Evolutionary conservation across 805 yeast genomes (phyloP).

Genomic region (Kodamaea neixiangensis): DNA sequence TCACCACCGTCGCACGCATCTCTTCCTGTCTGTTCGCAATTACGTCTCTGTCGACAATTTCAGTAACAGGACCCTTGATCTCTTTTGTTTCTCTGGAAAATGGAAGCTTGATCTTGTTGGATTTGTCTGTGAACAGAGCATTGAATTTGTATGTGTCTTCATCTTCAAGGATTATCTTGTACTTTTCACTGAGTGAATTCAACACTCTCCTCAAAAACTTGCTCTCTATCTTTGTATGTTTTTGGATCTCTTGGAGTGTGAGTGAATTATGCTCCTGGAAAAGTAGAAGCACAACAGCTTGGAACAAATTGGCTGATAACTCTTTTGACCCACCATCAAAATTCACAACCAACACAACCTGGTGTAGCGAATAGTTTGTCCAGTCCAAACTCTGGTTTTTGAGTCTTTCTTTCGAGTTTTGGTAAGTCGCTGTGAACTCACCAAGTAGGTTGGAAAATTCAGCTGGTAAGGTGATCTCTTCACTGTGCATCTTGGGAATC

Average conservation of each 20-base stretch:
- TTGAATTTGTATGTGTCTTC: slow-evolving; percentile 22
- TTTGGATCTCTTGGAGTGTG: slow-evolving; percentile 22
- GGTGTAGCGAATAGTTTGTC: slow-evolving; percentile 44
- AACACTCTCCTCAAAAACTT: slow-evolving; percentile 32
- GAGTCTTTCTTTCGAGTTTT: slow-evolving; percentile 20
- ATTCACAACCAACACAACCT: slow-evolving; percentile 31
- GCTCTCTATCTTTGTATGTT: slow-evolving; percentile 33
- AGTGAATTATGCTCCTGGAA: slow-evolving; percentile 33
- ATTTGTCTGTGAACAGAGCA: slow-evolving; percentile 27
- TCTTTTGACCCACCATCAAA: slow-evolving; percentile 36
- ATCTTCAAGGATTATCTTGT: slow-evolving; percentile 24
- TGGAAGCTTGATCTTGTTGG: slow-evolving; percentile 31
- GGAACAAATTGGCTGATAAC: slow-evolving; percentile 42
- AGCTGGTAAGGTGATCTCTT: slow-evolving; percentile 23
- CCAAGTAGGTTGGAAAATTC: slow-evolving; percentile 19
- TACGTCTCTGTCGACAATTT: slow-evolving; percentile 11
- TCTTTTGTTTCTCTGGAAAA: slow-evolving; percentile 19
- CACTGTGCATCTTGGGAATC: slow-evolving; percentile 26
- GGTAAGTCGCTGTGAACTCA: slow-evolving; percentile 24
- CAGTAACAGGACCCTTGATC: slow-evolving; percentile 7
- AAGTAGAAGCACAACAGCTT: slow-evolving; percentile 41
- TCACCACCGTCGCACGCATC: slow-evolving; percentile 27
- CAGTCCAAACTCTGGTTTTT: slow-evolving; percentile 39
- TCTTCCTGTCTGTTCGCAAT: slow-evolving; percentile 31
- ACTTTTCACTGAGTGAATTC: slow-evolving; percentile 33